These are phyloP conservation scores for Cryptococcus floricola DNA, from an alignment of 1,284 basidiomycete genomes.

Conservation along the genomic window DNA sequence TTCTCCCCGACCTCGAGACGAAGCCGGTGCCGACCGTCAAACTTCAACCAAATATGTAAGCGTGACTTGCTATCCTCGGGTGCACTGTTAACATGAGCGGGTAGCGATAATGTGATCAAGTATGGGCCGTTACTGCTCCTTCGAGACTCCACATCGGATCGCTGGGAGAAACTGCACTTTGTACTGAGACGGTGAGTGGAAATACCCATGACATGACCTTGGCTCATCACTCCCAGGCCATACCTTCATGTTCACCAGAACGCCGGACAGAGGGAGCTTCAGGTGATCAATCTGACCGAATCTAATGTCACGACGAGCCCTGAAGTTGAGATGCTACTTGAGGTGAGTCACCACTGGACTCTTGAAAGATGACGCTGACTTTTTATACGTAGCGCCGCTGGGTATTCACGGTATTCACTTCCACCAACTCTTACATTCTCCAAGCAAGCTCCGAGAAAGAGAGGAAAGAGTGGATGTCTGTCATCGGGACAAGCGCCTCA, in stretches of 20 bases:
- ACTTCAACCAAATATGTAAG: conserved; percentile 66
- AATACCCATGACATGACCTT: background rate
- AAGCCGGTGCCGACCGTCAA: conserved; percentile 51
- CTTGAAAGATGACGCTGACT: background rate
- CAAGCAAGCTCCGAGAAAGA: conserved; percentile 75
- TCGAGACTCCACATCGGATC: conserved; percentile 69
- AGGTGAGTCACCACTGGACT: conserved; percentile 56
- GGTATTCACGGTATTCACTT: conserved; percentile 81
- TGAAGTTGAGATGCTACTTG: conserved; percentile 78
- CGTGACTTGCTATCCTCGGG: conserved; percentile 3
- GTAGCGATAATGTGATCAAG: conserved; percentile 75
- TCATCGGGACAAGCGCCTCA: conserved; percentile 25
- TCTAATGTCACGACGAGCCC: conserved; percentile 82
- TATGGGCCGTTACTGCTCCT: conserved; percentile 76
- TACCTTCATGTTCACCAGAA: conserved; percentile 83
- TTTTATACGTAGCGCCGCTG: conserved; percentile 61
- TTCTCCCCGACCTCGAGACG: conserved; percentile 47
- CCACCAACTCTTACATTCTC: conserved; percentile 82
- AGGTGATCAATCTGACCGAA: conserved; percentile 75
- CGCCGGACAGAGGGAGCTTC: conserved; percentile 73
- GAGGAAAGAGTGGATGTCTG: conserved; percentile 69
- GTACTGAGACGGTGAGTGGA: conserved; percentile 70
- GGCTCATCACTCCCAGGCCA: conserved; percentile 57
- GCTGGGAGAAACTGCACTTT: conserved; percentile 82
- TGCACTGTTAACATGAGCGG: background rate